Percentiles rank a stretch among this genome's conserved stretches.
Evolutionary conservation across 2,329 filamentous ascomycete species (phyloP).

Genomic region (Trichoderma breve): DNA sequence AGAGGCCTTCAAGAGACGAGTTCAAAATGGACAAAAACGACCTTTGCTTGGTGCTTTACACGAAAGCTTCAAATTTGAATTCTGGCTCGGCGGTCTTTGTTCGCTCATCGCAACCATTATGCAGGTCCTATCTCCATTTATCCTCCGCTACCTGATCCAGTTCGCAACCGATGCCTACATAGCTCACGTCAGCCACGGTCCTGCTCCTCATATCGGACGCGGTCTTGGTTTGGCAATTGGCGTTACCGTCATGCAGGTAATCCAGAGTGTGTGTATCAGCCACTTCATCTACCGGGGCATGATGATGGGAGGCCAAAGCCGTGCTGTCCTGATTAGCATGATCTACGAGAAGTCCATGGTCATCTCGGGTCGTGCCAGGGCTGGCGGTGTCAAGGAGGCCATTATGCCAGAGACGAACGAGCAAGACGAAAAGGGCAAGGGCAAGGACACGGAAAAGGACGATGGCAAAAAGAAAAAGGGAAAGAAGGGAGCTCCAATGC

Average conservation of each 20-base stretch:
- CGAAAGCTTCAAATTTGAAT: conserved; percentile 82
- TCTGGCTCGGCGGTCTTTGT: conserved; percentile 78
- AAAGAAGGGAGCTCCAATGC: conserved; percentile 40
- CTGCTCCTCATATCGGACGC: conserved; percentile 65
- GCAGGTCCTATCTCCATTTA: conserved; percentile 81
- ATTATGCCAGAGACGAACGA: conserved; percentile 40
- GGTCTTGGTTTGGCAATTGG: conserved; percentile 83
- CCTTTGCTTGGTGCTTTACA: conserved; percentile 78
- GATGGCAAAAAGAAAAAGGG: conserved; percentile 39
- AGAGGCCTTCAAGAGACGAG: conserved; percentile 66
- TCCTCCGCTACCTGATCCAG: conserved; percentile 79
- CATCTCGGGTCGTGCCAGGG: conserved; percentile 82
- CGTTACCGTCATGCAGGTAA: conserved; percentile 79
- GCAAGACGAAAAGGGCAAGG: conserved; percentile 45
- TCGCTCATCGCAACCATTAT: conserved; percentile 70
- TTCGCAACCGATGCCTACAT: conserved; percentile 79
- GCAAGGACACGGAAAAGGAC: conserved; percentile 32
- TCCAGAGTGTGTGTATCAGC: conserved; percentile 77
- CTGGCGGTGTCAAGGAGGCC: conserved; percentile 59
- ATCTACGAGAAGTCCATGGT: conserved; percentile 94
- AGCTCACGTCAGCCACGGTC: conserved; percentile 50
- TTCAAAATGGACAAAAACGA: conserved; percentile 65
- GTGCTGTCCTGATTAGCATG: conserved; percentile 77
- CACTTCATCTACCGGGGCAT: conserved; percentile 93
- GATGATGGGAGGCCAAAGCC: conserved; percentile 81